Percentiles rank a stretch among this genome's conserved stretches.
Conservation (phyloP, 208 protist genomes). For the Wallacemonas sp. region DNA sequence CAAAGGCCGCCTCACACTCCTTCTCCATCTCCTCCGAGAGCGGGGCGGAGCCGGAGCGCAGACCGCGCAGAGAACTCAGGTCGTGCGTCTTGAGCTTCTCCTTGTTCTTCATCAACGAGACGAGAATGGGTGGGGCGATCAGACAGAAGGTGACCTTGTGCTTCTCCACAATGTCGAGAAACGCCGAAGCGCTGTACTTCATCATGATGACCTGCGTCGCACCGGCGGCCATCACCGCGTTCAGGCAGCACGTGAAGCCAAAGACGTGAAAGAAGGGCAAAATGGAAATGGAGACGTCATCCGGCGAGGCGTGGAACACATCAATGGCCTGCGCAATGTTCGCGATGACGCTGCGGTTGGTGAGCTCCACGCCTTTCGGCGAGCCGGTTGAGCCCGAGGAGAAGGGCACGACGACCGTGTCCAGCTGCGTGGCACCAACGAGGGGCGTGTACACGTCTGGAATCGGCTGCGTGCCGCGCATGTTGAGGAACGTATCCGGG, state of each 20-base stretch:
- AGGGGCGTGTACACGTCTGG: slow-evolving; percentile 15
- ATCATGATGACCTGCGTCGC: slow-evolving; percentile 49
- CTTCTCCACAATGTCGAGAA: slow-evolving; percentile 44
- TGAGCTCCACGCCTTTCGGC: slow-evolving; percentile 66
- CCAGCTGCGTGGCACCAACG: slow-evolving; percentile 6
- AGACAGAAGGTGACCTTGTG: slow-evolving; percentile 54
- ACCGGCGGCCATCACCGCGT: slow-evolving; percentile 23
- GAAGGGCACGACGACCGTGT: slow-evolving; percentile 28
- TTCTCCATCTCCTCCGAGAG: slow-evolving; percentile 42
- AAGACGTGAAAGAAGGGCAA: slow-evolving; percentile 89
- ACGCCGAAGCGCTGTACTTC: slow-evolving; percentile 52
- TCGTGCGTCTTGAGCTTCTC: slow-evolving; percentile 38
- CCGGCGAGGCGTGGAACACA: slow-evolving; percentile 18
- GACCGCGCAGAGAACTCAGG: slow-evolving; percentile 28
- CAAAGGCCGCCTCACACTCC: slow-evolving; percentile 20
- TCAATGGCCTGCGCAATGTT: slow-evolving; percentile 31
- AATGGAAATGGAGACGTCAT: slow-evolving; percentile 46
- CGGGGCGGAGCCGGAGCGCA: slow-evolving; percentile 68
- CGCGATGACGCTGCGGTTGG: slow-evolving; percentile 25
- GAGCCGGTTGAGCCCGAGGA: slow-evolving; percentile 32
- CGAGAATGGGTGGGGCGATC: slow-evolving; percentile 78
- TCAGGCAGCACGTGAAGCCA: slow-evolving; percentile 57
- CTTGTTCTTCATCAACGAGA: slow-evolving; percentile 68
- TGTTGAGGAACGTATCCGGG: slow-evolving; percentile 26
- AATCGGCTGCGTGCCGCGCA: slow-evolving; percentile 22